A percentile compares a stretch with the other conserved stretches of the same genome.
These are phyloP conservation scores for Macrolepiota dolichaula DNA, from an alignment of 768 basidiomycete genomes.

Conservation along the genomic window DNA sequence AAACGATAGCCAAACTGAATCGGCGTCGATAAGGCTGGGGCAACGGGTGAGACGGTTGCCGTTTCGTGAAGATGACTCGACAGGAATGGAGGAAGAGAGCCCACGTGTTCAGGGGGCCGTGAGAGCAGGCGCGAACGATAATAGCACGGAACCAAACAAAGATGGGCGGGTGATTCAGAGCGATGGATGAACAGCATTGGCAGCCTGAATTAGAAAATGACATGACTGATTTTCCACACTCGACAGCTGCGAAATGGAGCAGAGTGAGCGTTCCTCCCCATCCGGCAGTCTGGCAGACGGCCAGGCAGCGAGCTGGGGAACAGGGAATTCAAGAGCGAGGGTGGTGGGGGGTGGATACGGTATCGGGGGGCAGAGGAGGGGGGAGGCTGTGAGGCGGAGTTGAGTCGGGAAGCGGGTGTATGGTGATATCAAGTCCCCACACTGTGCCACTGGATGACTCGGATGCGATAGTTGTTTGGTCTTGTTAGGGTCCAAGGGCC, in stretches of 20 bases:
- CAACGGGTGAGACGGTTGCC: neutral
- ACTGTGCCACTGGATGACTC: conserved; percentile 11
- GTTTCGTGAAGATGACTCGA: conserved; percentile 5
- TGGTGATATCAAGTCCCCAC: conserved; percentile 2
- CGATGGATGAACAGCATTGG: conserved; percentile 9
- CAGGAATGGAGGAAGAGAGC: conserved; percentile 2
- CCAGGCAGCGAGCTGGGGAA: neutral
- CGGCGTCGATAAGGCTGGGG: neutral
- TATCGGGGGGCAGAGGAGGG: neutral
- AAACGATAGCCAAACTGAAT: neutral
- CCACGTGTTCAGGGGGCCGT: neutral
- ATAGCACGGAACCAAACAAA: neutral
- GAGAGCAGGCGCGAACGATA: neutral
- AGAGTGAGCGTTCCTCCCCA: neutral
- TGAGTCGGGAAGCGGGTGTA: conserved; percentile 18
- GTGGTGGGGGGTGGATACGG: neutral
- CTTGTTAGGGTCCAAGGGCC: conserved; percentile 10
- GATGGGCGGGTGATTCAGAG: conserved; percentile 5
- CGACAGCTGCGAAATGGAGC: conserved; percentile 3
- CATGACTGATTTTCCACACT: conserved; percentile 11
- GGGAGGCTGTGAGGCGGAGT: conserved; percentile 19
- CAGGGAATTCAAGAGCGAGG: neutral
- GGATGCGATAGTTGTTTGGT: conserved; percentile 9
- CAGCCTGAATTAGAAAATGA: conserved; percentile 4
- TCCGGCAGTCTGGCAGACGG: neutral